Percentiles rank a stretch among this genome's conserved stretches.
Evolutionary conservation across 2,329 filamentous ascomycete genomes (phyloP).

Genomic region (Diaporthe velutina): DNA sequence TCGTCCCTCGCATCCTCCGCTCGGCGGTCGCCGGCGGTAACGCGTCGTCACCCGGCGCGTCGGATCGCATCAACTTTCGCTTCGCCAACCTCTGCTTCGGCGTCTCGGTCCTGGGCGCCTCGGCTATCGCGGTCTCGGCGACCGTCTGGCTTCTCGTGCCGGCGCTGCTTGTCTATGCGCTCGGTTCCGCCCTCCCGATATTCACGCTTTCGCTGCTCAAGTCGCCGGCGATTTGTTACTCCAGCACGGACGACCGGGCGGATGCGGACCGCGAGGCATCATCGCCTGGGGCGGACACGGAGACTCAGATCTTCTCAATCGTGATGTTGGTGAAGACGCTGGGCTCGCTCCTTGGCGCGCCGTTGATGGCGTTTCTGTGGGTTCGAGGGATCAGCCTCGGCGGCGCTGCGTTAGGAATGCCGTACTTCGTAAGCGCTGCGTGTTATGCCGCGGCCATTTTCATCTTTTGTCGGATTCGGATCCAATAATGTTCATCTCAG

Average conservation of each 20-base stretch:
- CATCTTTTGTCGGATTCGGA: constrained; percentile 46
- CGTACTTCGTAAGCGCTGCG: constrained; percentile 55
- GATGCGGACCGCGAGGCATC: constrained; percentile 34
- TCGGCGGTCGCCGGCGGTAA: constrained; percentile 35
- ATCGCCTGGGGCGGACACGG: constrained; percentile 43
- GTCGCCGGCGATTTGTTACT: constrained; percentile 54
- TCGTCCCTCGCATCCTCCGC: constrained; percentile 56
- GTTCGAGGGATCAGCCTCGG: constrained; percentile 57
- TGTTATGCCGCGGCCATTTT: constrained; percentile 53
- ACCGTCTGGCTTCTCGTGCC: constrained; percentile 57
- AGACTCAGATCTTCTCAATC: constrained; percentile 61
- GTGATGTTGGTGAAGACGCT: constrained; percentile 64
- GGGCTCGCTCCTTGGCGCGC: constrained; percentile 61
- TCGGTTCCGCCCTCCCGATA: constrained; percentile 62
- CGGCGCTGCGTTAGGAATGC: constrained; percentile 52
- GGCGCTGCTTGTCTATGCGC: constrained; percentile 59
- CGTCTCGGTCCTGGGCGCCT: constrained; percentile 56
- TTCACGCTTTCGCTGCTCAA: constrained; percentile 64
- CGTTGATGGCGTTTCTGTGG: constrained; percentile 62
- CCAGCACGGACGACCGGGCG: constrained; percentile 4
- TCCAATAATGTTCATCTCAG: neutral
- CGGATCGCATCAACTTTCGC: constrained; percentile 49
- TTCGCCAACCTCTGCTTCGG: constrained; percentile 53
- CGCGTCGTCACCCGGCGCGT: constrained; percentile 40
- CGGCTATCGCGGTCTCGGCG: constrained; percentile 56